Percentiles rank a stretch among this genome's conserved stretches.
phyloP scores from a whole-genome alignment of 139 green algal genomes.

The Nannochloris sp. region DNA sequence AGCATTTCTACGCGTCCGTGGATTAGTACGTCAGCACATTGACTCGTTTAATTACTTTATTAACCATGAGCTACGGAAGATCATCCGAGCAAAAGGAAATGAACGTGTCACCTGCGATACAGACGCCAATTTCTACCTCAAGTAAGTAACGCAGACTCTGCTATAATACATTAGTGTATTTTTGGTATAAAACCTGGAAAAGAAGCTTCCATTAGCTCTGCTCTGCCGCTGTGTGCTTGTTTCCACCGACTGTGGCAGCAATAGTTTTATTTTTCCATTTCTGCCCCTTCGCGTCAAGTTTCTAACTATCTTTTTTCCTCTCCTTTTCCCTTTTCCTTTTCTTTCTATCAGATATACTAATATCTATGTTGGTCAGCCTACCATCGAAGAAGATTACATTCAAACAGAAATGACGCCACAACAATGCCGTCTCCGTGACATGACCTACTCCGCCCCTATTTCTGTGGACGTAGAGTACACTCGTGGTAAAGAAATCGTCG shows the following conservation, averaged over 20 bases:
- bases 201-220: too few relatives aligned
- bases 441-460: constrained; percentile 95
- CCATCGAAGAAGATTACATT: constrained; percentile 84
- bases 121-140: constrained; percentile 98
- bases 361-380: constrained; percentile 90
- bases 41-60: constrained; percentile 99
- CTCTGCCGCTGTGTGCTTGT: too few relatives aligned
- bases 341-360: constrained; percentile 67
- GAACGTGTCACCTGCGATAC: constrained; percentile 88
- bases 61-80: constrained; percentile 94
- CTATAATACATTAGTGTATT: too few relatives aligned
- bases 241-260: too few relatives aligned
- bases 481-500: constrained; percentile 84
- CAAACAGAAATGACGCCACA: constrained; percentile 88
- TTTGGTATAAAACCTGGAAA: too few relatives aligned
- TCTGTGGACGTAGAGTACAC: constrained; percentile 98
- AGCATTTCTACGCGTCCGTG: constrained; percentile 82
- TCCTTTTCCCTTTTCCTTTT: neutral
- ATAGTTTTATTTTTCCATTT: neutral
- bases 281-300: neutral
- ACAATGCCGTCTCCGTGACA: constrained; percentile 91
- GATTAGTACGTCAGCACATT: constrained; percentile 90
- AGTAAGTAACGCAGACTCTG: constrained; percentile 51
- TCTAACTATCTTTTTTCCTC: neutral
- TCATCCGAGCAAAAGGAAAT: constrained; percentile 92